phyloP scores from a whole-genome alignment of 495 filamentous ascomycete genomes.

The Bathelium albidoporum region DNA sequence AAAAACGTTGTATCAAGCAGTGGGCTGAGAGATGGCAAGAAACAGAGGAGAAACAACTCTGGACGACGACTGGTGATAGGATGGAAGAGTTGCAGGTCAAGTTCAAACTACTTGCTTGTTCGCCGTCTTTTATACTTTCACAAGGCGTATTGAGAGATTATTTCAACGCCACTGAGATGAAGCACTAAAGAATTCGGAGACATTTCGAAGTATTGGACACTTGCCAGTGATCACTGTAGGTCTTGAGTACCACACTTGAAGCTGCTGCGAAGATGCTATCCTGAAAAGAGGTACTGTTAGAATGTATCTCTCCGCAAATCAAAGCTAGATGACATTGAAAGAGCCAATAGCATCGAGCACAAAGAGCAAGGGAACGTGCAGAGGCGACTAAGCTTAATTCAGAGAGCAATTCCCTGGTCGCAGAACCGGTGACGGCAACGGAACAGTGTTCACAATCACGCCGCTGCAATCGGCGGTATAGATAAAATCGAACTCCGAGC shows the following conservation, averaged over 20 bases:
- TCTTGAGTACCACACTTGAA: background rate
- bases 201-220: background rate
- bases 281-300: background rate
- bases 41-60: background rate
- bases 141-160: background rate
- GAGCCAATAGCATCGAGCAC: too few relatives aligned
- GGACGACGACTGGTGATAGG: background rate
- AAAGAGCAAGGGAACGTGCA: too few relatives aligned
- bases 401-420: background rate
- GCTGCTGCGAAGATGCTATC: background rate
- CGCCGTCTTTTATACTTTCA: background rate
- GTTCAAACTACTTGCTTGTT: background rate
- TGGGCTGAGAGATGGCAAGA: background rate
- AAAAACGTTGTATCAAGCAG: background rate
- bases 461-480: too few relatives aligned
- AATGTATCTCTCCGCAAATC: background rate
- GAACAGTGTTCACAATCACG: too few relatives aligned
- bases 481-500: too few relatives aligned
- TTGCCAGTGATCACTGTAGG: background rate
- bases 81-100: background rate
- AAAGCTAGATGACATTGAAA: too few relatives aligned
- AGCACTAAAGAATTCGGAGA: background rate
- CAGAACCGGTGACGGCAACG: too few relatives aligned
- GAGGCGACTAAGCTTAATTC: background rate
- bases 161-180: background rate